phyloP scores from a whole-genome alignment of 352 stramenopile species.

The Globisporangium ultimum region DNA sequence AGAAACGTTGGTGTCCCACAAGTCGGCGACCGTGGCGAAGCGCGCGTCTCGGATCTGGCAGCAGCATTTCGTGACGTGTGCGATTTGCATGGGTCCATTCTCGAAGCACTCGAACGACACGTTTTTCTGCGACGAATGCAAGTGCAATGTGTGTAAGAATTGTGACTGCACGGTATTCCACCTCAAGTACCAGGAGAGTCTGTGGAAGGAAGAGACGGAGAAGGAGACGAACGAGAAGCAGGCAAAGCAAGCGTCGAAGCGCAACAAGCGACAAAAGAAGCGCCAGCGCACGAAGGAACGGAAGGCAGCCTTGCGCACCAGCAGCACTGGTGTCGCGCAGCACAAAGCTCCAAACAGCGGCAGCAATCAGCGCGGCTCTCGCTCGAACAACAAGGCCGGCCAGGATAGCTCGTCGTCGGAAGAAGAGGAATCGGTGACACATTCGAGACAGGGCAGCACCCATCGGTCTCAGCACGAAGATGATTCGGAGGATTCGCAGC shows the following conservation, averaged over 20 bases:
- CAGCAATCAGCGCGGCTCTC: slow-evolving; percentile 11
- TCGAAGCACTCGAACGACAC: slow-evolving; percentile 94
- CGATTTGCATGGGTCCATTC: slow-evolving; percentile 94
- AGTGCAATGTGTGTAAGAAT: slow-evolving; percentile 97
- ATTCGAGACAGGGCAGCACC: slow-evolving; percentile 16
- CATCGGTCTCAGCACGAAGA: slow-evolving; percentile 38
- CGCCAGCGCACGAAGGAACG: slow-evolving; percentile 79
- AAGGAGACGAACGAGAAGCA: slow-evolving; percentile 90
- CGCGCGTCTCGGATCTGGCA: slow-evolving; percentile 96
- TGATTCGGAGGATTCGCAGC: slow-evolving; percentile 61
- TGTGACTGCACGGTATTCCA: slow-evolving; percentile 98
- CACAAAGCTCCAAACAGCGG: slow-evolving; percentile 29
- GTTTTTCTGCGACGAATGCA: slow-evolving; percentile 97
- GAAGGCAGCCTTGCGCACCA: slow-evolving; percentile 52
- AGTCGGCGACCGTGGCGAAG: slow-evolving; percentile 94
- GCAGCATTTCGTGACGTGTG: slow-evolving; percentile 97
- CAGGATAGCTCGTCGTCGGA: slow-evolving; percentile 58
- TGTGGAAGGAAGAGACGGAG: slow-evolving; percentile 93
- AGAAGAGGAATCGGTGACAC: slow-evolving; percentile 35
- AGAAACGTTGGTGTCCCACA: slow-evolving; percentile 92
- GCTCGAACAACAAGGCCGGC: slow-evolving; percentile 32
- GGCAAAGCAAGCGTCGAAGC: slow-evolving; percentile 83
- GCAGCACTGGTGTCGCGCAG: slow-evolving; percentile 21
- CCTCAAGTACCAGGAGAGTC: slow-evolving; percentile 95
- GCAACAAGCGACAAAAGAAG: slow-evolving; percentile 85